Evolutionary conservation across 2,329 filamentous ascomycete genomes (phyloP).

Genomic region (Colletotrichum siamense): DNA sequence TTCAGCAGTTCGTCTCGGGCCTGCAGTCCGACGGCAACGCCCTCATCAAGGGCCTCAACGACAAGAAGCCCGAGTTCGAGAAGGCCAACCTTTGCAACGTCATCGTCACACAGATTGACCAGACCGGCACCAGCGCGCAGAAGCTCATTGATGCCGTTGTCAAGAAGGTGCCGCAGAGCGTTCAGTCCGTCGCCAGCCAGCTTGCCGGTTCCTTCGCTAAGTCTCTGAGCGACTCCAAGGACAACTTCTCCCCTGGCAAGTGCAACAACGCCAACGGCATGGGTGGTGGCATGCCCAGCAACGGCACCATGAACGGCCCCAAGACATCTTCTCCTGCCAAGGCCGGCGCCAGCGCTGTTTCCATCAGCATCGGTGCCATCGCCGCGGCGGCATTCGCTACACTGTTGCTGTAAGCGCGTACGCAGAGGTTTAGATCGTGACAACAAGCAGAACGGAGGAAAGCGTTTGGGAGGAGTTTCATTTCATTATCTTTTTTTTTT

Average conservation of each 20-base stretch:
- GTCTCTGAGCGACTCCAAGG: slow-evolving; percentile 27
- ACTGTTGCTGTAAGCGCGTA: slow-evolving; percentile 3
- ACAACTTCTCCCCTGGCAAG: slow-evolving; percentile 31
- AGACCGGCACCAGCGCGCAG: slow-evolving; percentile 28
- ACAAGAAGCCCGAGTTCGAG: slow-evolving; percentile 31
- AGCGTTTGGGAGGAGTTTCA: not conserved
- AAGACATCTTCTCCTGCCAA: not conserved
- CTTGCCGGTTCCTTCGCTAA: slow-evolving; percentile 29
- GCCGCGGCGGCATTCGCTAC: not conserved
- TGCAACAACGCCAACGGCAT: slow-evolving; percentile 31
- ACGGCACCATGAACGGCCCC: slow-evolving; percentile 18
- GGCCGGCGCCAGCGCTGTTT: not conserved
- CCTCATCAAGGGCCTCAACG: slow-evolving; percentile 29
- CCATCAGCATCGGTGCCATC: slow-evolving; percentile 3
- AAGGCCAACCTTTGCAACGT: slow-evolving; percentile 32
- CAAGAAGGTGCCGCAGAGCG: slow-evolving; percentile 31
- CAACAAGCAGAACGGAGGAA: not conserved
- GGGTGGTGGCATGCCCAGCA: slow-evolving; percentile 1
- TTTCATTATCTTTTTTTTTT: not conserved
- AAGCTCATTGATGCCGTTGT: slow-evolving; percentile 34
- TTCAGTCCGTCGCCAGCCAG: slow-evolving; percentile 30
- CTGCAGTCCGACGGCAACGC: slow-evolving; percentile 30
- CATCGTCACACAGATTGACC: slow-evolving; percentile 27
- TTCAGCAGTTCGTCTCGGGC: slow-evolving; percentile 20
- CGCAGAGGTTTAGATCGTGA: not conserved